A percentile compares a stretch with the other conserved stretches of the same genome.
phyloP scores from a whole-genome alignment of 352 stramenopile species.

The Aphanomyces euteiches region DNA sequence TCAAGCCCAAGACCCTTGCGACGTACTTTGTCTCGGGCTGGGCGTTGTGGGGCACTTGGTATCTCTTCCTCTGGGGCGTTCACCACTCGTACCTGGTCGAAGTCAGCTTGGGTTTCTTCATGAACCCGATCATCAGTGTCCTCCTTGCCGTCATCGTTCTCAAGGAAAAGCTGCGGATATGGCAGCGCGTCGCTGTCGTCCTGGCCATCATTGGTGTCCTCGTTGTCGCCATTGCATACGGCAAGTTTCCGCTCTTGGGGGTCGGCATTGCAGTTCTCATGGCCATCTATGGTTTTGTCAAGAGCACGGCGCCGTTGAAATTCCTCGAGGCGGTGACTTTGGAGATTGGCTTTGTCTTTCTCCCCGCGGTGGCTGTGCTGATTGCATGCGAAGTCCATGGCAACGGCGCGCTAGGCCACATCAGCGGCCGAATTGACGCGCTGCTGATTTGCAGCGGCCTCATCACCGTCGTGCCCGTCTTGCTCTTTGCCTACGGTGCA shows the following conservation, averaged over 20 bases:
- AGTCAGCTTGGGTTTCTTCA: slow-evolving; percentile 23
- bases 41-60: slow-evolving; percentile 13
- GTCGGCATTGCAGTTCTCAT: slow-evolving; percentile 4
- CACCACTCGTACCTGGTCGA: slow-evolving; percentile 21
- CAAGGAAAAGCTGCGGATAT: background rate
- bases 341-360: slow-evolving; percentile 14
- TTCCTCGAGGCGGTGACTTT: slow-evolving; percentile 19
- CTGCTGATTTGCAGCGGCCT: background rate
- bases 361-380: slow-evolving; percentile 1
- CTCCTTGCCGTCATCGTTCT: slow-evolving; percentile 25
- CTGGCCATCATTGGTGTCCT: slow-evolving; percentile 17
- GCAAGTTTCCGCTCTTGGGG: slow-evolving; percentile 23
- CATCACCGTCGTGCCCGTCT: slow-evolving; percentile 20
- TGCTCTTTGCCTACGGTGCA: slow-evolving; percentile 18
- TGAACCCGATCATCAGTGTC: slow-evolving; percentile 25
- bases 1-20: background rate
- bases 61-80: slow-evolving; percentile 16
- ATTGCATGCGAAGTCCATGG: background rate
- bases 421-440: background rate
- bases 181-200: background rate
- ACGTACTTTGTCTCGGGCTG: slow-evolving; percentile 24
- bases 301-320: slow-evolving; percentile 16
- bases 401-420: background rate
- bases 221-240: slow-evolving; percentile 26
- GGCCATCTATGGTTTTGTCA: slow-evolving; percentile 22